A percentile compares a stretch with the other conserved stretches of the same genome.
Conservation (phyloP, 306 rosid genomes). For the Astragalus membranaceus region DNA sequence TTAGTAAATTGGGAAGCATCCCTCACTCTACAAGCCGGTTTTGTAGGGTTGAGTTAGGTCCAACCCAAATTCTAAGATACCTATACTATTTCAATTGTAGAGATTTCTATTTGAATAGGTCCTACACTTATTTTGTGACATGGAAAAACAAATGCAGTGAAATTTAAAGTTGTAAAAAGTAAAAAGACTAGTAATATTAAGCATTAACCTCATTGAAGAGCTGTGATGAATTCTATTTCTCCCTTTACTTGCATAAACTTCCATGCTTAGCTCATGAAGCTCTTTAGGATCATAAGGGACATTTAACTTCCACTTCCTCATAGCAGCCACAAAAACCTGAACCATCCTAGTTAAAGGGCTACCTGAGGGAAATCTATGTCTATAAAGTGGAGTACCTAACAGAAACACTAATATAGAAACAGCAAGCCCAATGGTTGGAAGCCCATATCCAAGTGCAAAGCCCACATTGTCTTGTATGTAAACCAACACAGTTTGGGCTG, state of each 20-base stretch:
- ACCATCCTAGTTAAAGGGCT: conserved; percentile 59
- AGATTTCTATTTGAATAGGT: too few species aligned
- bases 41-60: too few species aligned
- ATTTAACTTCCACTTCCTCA: conserved; percentile 41
- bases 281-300: conserved; percentile 56
- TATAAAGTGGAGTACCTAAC: conserved; percentile 55
- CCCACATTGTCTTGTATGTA: conserved; percentile 78
- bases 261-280: conserved; percentile 50
- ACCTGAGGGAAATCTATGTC: conserved; percentile 61
- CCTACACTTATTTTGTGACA: neutral
- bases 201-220: conserved; percentile 44
- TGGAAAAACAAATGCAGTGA: neutral
- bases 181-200: neutral
- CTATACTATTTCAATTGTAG: too few species aligned
- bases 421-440: conserved; percentile 67
- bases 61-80: too few species aligned
- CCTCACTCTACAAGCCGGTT: too few species aligned
- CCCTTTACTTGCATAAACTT: conserved; percentile 34
- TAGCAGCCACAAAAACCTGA: conserved; percentile 50
- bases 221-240: conserved; percentile 46
- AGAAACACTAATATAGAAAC: conserved; percentile 52
- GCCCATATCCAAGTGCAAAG: conserved; percentile 74
- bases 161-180: neutral
- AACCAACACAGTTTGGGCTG: conserved; percentile 52
- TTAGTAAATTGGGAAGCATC: too few species aligned